Percentiles rank a stretch among this genome's conserved stretches.
phyloP scores from a whole-genome alignment of 2,329 filamentous ascomycete species.

The Penicillium sp. region DNA sequence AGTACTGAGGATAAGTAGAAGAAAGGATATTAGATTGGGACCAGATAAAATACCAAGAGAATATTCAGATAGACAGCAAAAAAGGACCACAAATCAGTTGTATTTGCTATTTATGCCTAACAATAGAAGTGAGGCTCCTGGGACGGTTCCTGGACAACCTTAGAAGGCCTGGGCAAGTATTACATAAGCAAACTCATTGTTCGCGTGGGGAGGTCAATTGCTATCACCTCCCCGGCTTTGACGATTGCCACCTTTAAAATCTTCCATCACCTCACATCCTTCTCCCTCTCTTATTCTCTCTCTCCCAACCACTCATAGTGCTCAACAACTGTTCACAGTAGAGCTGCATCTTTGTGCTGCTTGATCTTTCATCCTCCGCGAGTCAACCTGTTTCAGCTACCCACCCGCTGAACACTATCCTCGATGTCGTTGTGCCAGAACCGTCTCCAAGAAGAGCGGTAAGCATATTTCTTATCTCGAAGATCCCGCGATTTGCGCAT shows the following conservation, averaged over 20 bases:
- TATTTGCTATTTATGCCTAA: neutral
- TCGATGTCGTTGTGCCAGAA: constrained; percentile 85
- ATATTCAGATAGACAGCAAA: neutral
- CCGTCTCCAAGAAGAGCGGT: constrained; percentile 84
- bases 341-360: neutral
- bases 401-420: neutral
- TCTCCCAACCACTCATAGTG: neutral
- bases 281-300: neutral
- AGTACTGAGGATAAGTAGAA: neutral
- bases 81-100: neutral
- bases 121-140: constrained; percentile 1
- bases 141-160: neutral
- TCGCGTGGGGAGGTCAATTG: constrained; percentile 3
- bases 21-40: neutral
- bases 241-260: constrained; percentile 5
- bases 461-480: neutral
- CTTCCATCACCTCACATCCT: constrained; percentile 1
- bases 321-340: neutral
- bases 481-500: neutral
- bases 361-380: neutral
- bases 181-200: constrained; percentile 6
- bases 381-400: neutral
- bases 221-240: constrained; percentile 4
- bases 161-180: neutral
- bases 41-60: neutral